Percentiles rank a stretch among this genome's conserved stretches.
Evolutionary conservation across 495 filamentous ascomycete species (phyloP).

Genomic region (Aspergillus wentii): DNA sequence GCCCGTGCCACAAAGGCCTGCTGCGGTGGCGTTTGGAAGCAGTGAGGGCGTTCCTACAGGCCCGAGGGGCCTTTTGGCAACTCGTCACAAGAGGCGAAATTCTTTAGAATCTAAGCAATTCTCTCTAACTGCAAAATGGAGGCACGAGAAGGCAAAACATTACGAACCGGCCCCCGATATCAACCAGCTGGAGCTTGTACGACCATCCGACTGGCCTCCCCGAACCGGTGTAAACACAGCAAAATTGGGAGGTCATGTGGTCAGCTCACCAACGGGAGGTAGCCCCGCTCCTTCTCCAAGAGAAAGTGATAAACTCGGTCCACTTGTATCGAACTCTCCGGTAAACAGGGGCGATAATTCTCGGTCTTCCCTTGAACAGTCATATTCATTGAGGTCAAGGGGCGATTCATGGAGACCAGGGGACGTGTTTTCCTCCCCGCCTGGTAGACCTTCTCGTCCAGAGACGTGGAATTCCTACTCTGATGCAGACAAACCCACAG

Average conservation of each 20-base stretch:
- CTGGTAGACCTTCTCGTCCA: too few species aligned
- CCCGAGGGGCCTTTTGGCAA: not conserved
- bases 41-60: not conserved
- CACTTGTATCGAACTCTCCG: too few species aligned
- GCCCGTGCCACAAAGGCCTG: not conserved
- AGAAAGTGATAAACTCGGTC: not conserved
- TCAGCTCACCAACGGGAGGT: not conserved
- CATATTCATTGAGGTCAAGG: too few species aligned
- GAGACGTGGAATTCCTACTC: too few species aligned
- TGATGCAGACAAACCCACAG: too few species aligned
- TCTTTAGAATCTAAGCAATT: conserved; percentile 7
- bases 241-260: not conserved
- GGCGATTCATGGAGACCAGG: too few species aligned
- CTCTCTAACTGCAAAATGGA: conserved; percentile 18
- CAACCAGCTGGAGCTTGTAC: conserved; percentile 31
- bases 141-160: conserved; percentile 35
- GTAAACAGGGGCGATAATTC: too few species aligned
- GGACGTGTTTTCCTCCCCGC: too few species aligned
- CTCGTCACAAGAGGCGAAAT: conserved; percentile 7
- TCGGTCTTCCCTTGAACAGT: too few species aligned
- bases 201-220: conserved; percentile 26
- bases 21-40: conserved; percentile 9
- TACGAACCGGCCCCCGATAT: conserved; percentile 42
- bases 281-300: not conserved
- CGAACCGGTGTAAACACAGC: conserved; percentile 3